Evolutionary conservation across 1,284 basidiomycete species (phyloP), one percentile per base, ranked within the genome.

Genomic region (Moesziomyces aphidis): DNA sequence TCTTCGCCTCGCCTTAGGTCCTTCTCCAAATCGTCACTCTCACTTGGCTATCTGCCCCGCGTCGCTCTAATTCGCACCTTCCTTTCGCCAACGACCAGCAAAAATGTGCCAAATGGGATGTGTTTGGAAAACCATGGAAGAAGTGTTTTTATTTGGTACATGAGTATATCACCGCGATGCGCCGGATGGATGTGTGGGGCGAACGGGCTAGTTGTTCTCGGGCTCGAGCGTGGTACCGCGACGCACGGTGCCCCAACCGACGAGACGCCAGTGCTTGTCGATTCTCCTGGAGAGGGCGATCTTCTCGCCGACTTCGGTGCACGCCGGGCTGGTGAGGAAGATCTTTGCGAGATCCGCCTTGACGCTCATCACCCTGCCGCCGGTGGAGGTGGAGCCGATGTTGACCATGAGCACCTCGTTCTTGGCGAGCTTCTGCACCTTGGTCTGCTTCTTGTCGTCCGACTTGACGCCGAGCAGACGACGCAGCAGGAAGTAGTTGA

Each of bases 381-480:
- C 77, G 10, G 81, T 79, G 15, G 76, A 79, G 23, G 80, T 83
- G 23, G 85, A 85, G 46, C 86, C 85, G 62, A 86, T 86, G 82
- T 86, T 86, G 79, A 86, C 83, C 86, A 86, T 86, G 46, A 99
- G 87, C 4, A 97, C 90, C 86, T 99, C 96, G 85, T 92, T 93
- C 86, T 97, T 97, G 59, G 91, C 89, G 51, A 98, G 89, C 86
- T 97, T 98, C 57, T 92, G 88, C 23, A 87, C 87, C 86, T 94
- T 98, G 51, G 96, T 97, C 86, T 96, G 93, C 86, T 98, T 98
- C 88, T 95, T 96, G 87, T 97, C 96, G 86, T 97, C 95, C 28
- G 93, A 94, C 86, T 96, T 95, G 77, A 98, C 97, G 86, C 96
- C 96, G n/a, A 99, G 89, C 67, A 99, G 87, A 74, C 97, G 90